Percentiles rank a stretch among this genome's conserved stretches.
phyloP scores from a whole-genome alignment of 352 stramenopile genomes.

The Stephanocyclus meneghinianus region DNA sequence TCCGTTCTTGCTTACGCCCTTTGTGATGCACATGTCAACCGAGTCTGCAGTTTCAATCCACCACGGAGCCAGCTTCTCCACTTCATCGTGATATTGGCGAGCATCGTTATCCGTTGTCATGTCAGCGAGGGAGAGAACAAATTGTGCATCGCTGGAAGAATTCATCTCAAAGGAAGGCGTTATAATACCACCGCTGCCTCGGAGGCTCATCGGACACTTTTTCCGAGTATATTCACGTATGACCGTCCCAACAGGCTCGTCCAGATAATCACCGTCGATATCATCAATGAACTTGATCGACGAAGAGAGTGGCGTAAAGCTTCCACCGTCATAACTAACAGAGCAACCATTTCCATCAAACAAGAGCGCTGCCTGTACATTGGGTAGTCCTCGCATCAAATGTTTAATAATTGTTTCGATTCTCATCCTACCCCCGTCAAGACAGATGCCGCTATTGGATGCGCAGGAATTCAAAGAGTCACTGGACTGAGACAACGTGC shows the following conservation, averaged over 20 bases:
- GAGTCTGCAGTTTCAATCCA: conserved; percentile 78
- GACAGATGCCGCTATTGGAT: background rate
- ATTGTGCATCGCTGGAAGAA: conserved; percentile 13
- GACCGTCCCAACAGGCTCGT: conserved; percentile 35
- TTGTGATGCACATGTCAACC: conserved; percentile 54
- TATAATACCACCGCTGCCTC: conserved; percentile 38
- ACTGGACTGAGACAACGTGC: conserved; percentile 9
- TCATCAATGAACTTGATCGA: conserved; percentile 17
- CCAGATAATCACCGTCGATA: conserved; percentile 44
- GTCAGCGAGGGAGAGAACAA: conserved; percentile 70
- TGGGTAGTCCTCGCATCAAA: conserved; percentile 31
- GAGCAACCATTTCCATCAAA: conserved; percentile 20
- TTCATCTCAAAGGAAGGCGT: background rate
- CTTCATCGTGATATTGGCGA: conserved; percentile 62
- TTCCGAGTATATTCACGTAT: conserved; percentile 32
- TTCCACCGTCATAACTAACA: conserved; percentile 1
- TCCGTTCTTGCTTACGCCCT: conserved; percentile 26
- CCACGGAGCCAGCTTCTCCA: conserved; percentile 66
- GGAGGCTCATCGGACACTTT: conserved; percentile 18
- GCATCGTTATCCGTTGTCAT: conserved; percentile 39
- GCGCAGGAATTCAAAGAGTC: conserved; percentile 8
- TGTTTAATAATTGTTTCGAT: conserved; percentile 38
- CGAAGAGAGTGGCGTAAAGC: conserved; percentile 21
- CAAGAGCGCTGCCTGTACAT: conserved; percentile 22
- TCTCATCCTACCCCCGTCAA: conserved; percentile 27